Percentiles rank a stretch among this genome's conserved stretches.
Evolutionary conservation across 2,329 filamentous ascomycete species (phyloP).

Genomic region (Diaporthe sp.): DNA sequence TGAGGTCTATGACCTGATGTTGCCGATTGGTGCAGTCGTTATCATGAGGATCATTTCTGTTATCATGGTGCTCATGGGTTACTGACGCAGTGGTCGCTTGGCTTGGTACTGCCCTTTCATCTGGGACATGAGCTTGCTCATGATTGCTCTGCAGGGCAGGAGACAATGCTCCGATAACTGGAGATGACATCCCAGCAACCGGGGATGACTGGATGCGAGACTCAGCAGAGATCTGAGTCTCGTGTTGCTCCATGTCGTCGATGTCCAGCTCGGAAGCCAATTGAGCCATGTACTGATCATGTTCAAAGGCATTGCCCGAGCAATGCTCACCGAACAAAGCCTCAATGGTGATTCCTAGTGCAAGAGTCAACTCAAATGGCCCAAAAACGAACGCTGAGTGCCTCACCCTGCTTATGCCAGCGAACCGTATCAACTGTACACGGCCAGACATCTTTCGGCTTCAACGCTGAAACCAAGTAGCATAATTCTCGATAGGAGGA

Average conservation of each 20-base stretch:
- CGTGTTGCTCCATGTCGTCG: not conserved
- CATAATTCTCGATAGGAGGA: slow-evolving; percentile 88
- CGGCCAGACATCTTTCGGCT: slow-evolving; percentile 83
- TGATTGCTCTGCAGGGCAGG: not conserved
- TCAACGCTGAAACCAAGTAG: slow-evolving; percentile 76
- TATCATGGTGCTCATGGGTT: not conserved
- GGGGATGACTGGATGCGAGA: slow-evolving; percentile 18
- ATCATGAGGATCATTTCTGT: too few relatives aligned
- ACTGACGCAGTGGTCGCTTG: not conserved
- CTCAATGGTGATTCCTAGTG: slow-evolving; percentile 70
- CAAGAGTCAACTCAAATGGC: not conserved
- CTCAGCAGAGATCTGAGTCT: slow-evolving; percentile 32
- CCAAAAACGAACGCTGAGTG: not conserved
- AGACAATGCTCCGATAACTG: not conserved
- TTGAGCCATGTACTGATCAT: slow-evolving; percentile 74
- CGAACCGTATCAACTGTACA: slow-evolving; percentile 77
- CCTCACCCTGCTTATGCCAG: slow-evolving; percentile 70
- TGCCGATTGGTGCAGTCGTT: not conserved
- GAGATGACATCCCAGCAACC: slow-evolving; percentile 2
- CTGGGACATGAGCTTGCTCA: not conserved
- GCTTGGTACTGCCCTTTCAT: not conserved
- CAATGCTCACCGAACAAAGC: slow-evolving; percentile 81
- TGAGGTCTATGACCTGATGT: slow-evolving; percentile 35
- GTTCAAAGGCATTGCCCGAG: slow-evolving; percentile 69
- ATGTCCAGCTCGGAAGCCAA: slow-evolving; percentile 36